Evolutionary conservation across 345 rosid species (phyloP), one percentile per base, ranked within the genome.

Genomic region (Salix caprea): DNA sequence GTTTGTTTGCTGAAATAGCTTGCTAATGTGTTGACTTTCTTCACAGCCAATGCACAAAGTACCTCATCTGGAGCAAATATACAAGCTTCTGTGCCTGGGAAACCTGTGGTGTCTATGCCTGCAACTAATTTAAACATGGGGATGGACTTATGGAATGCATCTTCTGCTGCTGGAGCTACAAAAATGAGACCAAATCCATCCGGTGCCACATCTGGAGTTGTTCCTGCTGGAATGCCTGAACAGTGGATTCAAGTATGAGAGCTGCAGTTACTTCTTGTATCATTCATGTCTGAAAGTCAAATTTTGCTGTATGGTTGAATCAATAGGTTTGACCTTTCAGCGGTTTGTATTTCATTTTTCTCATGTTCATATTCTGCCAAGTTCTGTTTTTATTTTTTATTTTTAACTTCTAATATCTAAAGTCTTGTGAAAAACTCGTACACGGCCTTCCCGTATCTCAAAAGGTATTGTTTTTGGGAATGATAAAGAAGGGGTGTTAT

Each of bases 51-150:
- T 84, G 84, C 89, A 18, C 91, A 87, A 77, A 89, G 84, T 80
- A 86, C 79, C 82, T 74, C 84, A 13, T 69, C 84, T 46, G 90
- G 86, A 65, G 85, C 85, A 60, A 76, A 78, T 69, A 79, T 81
- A 68, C 88, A 89, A 58, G 82, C 73, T 74, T 79, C 94, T 24
- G 84, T 88, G 70, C 84, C 92, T 3, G 91, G 91, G 80, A 91
- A 90, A 83, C 93, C 96, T 70, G 83, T 85, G 15, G 89, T 54
- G 18, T 76, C 91, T 18, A 52, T 77, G 75, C 94, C 97, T 4
- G 94, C 83, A 48, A 90, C 97, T 81, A 90, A 88, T 84, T 86
- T 93, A 74, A 93, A 93, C 78, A 92, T 93, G 6, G 99, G 97
- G 71, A 93, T 96, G 94, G 98, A 92, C 80, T 84, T 92, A 66